phyloP scores from a whole-genome alignment of 2,329 filamentous ascomycete species.

The Pestalotiopsis sp. region DNA sequence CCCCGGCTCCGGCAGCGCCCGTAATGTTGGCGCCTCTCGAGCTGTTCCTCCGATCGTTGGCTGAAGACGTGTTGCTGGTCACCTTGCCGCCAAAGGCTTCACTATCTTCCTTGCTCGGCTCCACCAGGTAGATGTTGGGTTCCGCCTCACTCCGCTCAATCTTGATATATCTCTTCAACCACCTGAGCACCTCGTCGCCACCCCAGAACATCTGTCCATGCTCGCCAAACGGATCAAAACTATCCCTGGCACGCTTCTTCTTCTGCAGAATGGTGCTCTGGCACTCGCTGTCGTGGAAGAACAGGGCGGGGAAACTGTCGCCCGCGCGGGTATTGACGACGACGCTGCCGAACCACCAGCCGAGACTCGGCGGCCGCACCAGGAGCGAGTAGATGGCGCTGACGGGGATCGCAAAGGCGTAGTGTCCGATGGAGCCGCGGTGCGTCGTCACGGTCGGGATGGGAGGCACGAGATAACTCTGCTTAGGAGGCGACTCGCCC shows the following conservation, averaged over 20 bases:
- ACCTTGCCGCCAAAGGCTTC: constrained; percentile 74
- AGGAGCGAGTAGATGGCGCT: constrained; percentile 89
- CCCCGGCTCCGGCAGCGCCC: constrained; percentile 38
- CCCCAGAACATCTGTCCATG: constrained; percentile 94
- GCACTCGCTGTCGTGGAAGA: constrained; percentile 97
- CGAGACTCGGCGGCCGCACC: constrained; percentile 86
- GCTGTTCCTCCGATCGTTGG: constrained; percentile 43
- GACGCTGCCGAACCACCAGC: constrained; percentile 98
- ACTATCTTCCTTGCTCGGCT: constrained; percentile 84
- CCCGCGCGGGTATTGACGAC: constrained; percentile 90
- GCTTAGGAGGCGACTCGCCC: constrained; percentile 76
- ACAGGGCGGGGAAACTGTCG: constrained; percentile 91
- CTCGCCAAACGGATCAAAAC: constrained; percentile 87
- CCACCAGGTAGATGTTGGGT: constrained; percentile 86
- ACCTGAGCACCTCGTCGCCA: constrained; percentile 90
- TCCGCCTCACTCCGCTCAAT: constrained; percentile 86
- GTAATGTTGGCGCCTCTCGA: constrained; percentile 31
- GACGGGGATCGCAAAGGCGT: constrained; percentile 89
- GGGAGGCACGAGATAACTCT: constrained; percentile 88
- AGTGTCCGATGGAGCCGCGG: constrained; percentile 71
- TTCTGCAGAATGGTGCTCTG: constrained; percentile 94
- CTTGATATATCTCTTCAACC: constrained; percentile 81
- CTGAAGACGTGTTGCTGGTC: constrained; percentile 47
- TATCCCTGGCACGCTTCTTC: constrained; percentile 81
- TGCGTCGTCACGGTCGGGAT: constrained; percentile 84